A percentile compares a stretch with the other conserved stretches of the same genome.
phyloP scores from a whole-genome alignment of 805 yeast species.

The Candida sithepensis region DNA sequence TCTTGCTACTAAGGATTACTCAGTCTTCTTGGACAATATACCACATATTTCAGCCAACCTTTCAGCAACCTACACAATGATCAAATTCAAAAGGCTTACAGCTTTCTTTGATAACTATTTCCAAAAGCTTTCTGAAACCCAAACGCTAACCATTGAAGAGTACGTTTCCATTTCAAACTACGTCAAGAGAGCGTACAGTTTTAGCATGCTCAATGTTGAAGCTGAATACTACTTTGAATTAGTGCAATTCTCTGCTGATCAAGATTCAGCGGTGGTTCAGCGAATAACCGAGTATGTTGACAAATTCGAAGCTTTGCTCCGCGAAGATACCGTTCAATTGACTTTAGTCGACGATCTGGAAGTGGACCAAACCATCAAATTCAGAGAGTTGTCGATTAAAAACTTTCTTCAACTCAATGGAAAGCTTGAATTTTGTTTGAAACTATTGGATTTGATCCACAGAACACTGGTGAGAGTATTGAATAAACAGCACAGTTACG shows the following conservation, averaged over 20 bases:
- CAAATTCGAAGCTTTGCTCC: background rate
- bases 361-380: background rate
- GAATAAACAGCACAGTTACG: background rate
- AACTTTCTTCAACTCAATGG: background rate
- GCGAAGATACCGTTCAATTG: background rate
- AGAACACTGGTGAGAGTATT: background rate
- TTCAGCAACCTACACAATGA: slow-evolving; percentile 4
- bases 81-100: slow-evolving; percentile 10
- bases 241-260: slow-evolving; percentile 5
- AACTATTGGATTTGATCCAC: background rate
- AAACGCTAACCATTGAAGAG: slow-evolving; percentile 5
- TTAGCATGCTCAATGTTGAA: slow-evolving; percentile 2
- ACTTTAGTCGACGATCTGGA: background rate
- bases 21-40: slow-evolving; percentile 1
- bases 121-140: background rate
- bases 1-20: slow-evolving; percentile 8
- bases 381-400: background rate
- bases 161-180: slow-evolving; percentile 6
- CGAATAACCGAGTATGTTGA: background rate
- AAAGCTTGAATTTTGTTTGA: background rate
- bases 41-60: slow-evolving; percentile 2
- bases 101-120: slow-evolving; percentile 4
- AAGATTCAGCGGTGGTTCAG: background rate
- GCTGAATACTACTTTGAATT: slow-evolving; percentile 5
- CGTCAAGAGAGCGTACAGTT: slow-evolving; percentile 5